These are phyloP conservation scores for Fusarium aywerte DNA, from an alignment of 2,329 filamentous ascomycete species.

Conservation along the genomic window DNA sequence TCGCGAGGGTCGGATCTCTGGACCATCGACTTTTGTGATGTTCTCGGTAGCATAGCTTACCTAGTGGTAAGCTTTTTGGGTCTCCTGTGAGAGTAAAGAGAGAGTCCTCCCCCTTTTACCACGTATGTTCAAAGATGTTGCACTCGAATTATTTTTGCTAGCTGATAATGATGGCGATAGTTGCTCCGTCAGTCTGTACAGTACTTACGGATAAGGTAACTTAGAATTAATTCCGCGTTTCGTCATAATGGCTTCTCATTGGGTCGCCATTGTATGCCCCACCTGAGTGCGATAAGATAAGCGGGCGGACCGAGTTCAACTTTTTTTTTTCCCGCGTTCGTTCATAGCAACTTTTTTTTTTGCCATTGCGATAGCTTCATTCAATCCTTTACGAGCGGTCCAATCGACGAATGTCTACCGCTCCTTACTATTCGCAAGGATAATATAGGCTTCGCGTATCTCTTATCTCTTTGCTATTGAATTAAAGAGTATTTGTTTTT, in stretches of 20 bases:
- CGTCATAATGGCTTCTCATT: slow-evolving; percentile 22
- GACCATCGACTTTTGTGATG: neutral
- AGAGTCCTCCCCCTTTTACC: no score
- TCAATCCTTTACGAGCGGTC: slow-evolving; percentile 41
- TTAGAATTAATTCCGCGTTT: slow-evolving; percentile 1
- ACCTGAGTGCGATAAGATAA: slow-evolving; percentile 20
- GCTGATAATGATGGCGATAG: neutral
- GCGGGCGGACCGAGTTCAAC: slow-evolving; percentile 21
- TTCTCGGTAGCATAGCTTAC: neutral
- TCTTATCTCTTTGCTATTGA: neutral
- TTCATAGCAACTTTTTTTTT: slow-evolving; percentile 40
- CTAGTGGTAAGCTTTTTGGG: neutral
- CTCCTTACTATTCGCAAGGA: slow-evolving; percentile 13
- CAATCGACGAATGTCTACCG: slow-evolving; percentile 28
- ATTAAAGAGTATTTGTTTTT: neutral
- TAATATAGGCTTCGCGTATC: slow-evolving; percentile 14
- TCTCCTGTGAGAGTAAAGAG: no score
- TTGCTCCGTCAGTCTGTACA: no score
- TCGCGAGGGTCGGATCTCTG: neutral
- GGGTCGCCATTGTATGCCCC: neutral
- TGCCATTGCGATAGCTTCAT: slow-evolving; percentile 46
- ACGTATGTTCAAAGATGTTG: no score
- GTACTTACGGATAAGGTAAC: no score
- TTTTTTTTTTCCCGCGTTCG: slow-evolving; percentile 48
- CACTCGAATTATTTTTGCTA: neutral